Evolutionary conservation across 768 basidiomycete genomes (phyloP).

Genomic region (Lactifluus echinatus): DNA sequence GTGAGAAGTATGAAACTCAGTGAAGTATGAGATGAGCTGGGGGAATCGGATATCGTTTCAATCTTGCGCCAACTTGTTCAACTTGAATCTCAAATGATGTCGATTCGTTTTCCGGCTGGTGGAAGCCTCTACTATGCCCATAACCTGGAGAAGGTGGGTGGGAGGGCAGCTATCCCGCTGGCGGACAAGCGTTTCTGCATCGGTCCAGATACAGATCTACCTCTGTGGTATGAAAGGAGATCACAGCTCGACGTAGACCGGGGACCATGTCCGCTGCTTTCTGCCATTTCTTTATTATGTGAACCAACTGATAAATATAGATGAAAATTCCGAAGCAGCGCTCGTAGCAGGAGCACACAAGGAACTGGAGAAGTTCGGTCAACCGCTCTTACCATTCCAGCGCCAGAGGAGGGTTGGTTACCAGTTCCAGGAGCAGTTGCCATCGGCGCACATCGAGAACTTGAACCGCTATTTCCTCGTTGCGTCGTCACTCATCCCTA

Average conservation of each 20-base stretch:
- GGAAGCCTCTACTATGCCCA: no score
- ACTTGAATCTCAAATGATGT: no score
- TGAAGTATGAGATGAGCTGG: background rate
- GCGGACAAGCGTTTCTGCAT: constrained; percentile 22
- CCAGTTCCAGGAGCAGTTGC: constrained; percentile 36
- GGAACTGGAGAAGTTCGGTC: constrained; percentile 41
- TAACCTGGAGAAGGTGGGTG: no score
- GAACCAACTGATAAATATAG: constrained; percentile 33
- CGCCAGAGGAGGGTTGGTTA: constrained; percentile 38
- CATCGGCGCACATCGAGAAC: constrained; percentile 41
- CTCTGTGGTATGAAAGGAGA: constrained; percentile 44
- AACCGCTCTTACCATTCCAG: constrained; percentile 37
- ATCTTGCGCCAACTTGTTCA: constrained; percentile 39
- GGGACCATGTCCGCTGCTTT: constrained; percentile 42
- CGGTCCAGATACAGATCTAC: constrained; percentile 33
- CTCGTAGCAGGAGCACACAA: constrained; percentile 37
- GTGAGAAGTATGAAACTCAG: background rate
- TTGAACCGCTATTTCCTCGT: constrained; percentile 40
- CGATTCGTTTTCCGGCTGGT: no score
- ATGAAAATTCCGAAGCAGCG: constrained; percentile 35
- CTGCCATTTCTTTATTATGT: constrained; percentile 25
- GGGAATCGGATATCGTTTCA: constrained; percentile 26
- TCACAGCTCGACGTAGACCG: constrained; percentile 40
- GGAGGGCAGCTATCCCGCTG: constrained; percentile 28
- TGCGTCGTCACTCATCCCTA: constrained; percentile 39